Base-by-base conservation (phyloP, 345 rosid species). In the Raphanus sativus region DNA sequence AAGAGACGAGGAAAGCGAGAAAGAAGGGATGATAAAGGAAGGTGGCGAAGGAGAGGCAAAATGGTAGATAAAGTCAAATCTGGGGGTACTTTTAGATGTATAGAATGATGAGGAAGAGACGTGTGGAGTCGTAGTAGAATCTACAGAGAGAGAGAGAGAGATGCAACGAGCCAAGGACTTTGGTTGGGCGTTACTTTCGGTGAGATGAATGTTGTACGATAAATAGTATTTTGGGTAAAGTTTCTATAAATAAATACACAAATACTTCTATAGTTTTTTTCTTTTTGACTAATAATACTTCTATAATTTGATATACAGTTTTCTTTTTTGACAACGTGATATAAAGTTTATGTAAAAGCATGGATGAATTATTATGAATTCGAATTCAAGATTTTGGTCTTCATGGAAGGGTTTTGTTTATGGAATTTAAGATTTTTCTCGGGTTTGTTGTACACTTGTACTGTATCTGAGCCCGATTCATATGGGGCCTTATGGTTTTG, bases 21-120 rank as follows among this genome's bases (percentile, higher is more conserved):
- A 12, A 17, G 1, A 28, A 6, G 8, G 0, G 40, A 52, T 3
- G 17, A 24, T 67, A 59, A 62, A 34, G 8, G 17, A 59, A 69
- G 62, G 29, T 9, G 8, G 52, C 21, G 65, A 36, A 62, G 3
- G 30, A 6, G 21, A 32, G 73, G 82, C 25, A 62, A 11, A 24
- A 21, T 17, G 9, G 82, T 79, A 56, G 69, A 62, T 74, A 67
- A 69, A 21, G 8, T 74, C 16, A 74, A 26, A 33, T 52, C 72
- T 61, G 55, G 5, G 82, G 82, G 70, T 45, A 48, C 55, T 59
- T 55, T 28, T 1, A 3, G 6, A 3, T 59, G 5, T 6, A 15
- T 8, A 38, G 26, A 42, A 62, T 69, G 79, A 61, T 32, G 5
- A 34, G 59, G 52, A 60, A 4, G 80, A 52, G 30, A 76, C 80